These are phyloP conservation scores for Psilocybe mexicana DNA, from an alignment of 1,284 basidiomycete species.

Conservation along the genomic window DNA sequence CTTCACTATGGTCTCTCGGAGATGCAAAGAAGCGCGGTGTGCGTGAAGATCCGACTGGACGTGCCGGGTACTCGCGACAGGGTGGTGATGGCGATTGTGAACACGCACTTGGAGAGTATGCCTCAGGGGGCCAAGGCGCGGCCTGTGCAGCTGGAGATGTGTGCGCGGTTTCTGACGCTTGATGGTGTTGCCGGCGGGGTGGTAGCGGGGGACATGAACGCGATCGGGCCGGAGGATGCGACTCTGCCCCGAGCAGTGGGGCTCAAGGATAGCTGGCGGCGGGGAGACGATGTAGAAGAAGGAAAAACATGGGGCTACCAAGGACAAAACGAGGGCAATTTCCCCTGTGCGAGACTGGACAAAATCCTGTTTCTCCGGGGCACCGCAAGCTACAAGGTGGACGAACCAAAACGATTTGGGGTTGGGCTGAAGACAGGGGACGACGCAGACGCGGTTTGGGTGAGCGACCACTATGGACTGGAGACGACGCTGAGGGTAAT, in stretches of 20 bases:
- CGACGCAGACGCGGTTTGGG: conserved; percentile 43
- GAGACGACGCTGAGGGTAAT: conserved; percentile 35
- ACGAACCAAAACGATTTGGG: conserved; percentile 54
- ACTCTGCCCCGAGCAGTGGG: conserved; percentile 43
- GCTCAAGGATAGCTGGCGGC: conserved; percentile 58
- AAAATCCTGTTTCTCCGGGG: conserved; percentile 59
- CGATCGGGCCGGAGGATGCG: conserved; percentile 49
- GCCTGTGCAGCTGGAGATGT: conserved; percentile 52
- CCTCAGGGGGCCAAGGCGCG: conserved; percentile 43
- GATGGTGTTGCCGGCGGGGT: conserved; percentile 53
- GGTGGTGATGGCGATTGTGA: conserved; percentile 55
- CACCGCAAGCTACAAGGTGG: conserved; percentile 44
- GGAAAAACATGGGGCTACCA: conserved; percentile 72
- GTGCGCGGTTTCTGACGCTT: conserved; percentile 48
- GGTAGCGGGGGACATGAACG: conserved; percentile 72
- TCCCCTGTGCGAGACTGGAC: conserved; percentile 57
- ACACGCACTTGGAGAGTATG: conserved; percentile 71
- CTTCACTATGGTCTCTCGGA: conserved; percentile 51
- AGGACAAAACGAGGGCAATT: conserved; percentile 32
- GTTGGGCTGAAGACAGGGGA: conserved; percentile 45
- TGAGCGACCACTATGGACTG: conserved; percentile 69
- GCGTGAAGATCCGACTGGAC: conserved; percentile 30
- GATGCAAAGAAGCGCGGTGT: conserved; percentile 54
- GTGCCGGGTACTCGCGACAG: conserved; percentile 27
- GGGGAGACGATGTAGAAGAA: conserved; percentile 36